Conservation (phyloP, 176 grass and related monocot species). For the Avena insularis region DNA sequence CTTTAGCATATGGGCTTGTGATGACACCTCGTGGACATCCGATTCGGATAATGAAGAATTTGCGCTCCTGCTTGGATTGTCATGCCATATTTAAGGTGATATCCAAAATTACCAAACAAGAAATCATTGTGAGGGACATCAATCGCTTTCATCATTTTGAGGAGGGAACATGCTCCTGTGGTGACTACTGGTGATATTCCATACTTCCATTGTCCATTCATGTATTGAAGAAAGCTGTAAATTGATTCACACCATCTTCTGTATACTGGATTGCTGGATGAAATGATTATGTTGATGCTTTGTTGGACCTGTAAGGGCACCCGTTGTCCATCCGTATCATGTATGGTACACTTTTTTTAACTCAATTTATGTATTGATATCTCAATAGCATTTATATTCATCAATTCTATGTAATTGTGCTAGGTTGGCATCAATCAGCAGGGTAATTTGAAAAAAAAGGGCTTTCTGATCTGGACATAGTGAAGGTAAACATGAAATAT, state of each 20-base stretch:
- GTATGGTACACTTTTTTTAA: conserved; percentile 1
- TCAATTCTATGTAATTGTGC: not conserved
- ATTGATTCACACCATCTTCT: conserved; percentile 28
- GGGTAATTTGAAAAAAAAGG: not conserved
- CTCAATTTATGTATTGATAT: not conserved
- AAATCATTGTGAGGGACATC: conserved; percentile 58
- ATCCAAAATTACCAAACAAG: conserved; percentile 46
- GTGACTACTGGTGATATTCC: conserved; percentile 55
- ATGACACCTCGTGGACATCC: conserved; percentile 46
- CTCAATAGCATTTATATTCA: not conserved
- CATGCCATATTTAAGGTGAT: conserved; percentile 56
- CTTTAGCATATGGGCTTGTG: conserved; percentile 63
- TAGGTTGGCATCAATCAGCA: conserved; percentile 11
- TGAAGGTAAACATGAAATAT: conserved; percentile 3
- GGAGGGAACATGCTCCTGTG: conserved; percentile 47
- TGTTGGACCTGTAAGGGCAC: not conserved
- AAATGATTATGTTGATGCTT: not conserved
- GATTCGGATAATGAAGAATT: conserved; percentile 62
- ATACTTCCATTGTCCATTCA: not conserved
- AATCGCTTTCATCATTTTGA: conserved; percentile 63
- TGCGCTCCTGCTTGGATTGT: conserved; percentile 57
- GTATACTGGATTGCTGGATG: not conserved
- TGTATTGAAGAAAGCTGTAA: conserved; percentile 32
- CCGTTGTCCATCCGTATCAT: not conserved
- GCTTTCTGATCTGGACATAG: not conserved